Base-by-base conservation (phyloP, 768 basidiomycete genomes). In the Suillus placidus region DNA sequence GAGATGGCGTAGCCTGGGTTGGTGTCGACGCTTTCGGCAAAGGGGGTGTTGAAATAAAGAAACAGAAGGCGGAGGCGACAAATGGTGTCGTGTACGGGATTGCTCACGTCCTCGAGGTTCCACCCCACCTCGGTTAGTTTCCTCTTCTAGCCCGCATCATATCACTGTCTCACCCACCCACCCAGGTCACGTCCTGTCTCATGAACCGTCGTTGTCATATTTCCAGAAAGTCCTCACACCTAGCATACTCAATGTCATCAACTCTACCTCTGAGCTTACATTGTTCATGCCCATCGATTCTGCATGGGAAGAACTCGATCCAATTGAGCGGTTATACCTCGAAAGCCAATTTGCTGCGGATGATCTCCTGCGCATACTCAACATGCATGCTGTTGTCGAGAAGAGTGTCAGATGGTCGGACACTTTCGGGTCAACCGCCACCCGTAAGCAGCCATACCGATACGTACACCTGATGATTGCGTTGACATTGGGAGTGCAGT, bases 281-380 rank as follows among this genome's bases (percentile, higher is more conserved):
- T 70, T 99, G 35, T 99, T 99, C 75, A 85, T 97, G 8, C 97
- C 97, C 1, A 82, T 91, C 32, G 85, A 97, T 74, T 78, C 85
- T 42, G 97, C 97, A 14, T 99, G 94, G 89, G 78, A 88, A n/a
- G 78, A 77, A 12, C 80, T 99, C 42, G 85, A 93, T 67, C 83
- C 81, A 10, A 85, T 93, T 60, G 95, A 99, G 74, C 86, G 89
- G 54, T 75, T 92, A 4, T 99, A 97, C 76, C 83, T 99, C 14
- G 93, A 96, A 78, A 95, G 93, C 70, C 87, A 88, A 66, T 97
- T 91, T 70, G 93, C 96, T 0, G 80, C 85, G 16, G 88, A 92
- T 69, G 97, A 97, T 71, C 81, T 97, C 26, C 79, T 78, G 14
- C 87, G 86, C 54, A 92, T 99, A 60, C 72, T 97, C 35, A 87